phyloP scores from a whole-genome alignment of 768 basidiomycete species.

The Serpula lacrymans region DNA sequence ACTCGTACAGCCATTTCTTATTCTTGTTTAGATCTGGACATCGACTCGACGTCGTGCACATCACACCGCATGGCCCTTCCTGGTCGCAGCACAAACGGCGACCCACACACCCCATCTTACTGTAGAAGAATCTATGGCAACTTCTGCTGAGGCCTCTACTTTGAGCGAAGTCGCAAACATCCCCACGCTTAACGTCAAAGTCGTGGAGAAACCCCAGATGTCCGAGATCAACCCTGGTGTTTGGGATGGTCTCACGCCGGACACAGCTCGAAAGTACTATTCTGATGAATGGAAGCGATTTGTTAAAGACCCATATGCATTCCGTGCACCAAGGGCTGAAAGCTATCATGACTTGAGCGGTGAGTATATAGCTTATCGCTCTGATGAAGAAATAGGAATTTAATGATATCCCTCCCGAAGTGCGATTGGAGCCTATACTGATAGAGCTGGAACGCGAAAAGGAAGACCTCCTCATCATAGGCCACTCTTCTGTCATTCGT shows the following conservation, averaged over 20 bases:
- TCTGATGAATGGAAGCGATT: conserved; percentile 94
- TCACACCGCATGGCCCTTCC: conserved; percentile 96
- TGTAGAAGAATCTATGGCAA: conserved; percentile 3
- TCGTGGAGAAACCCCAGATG: conserved; percentile 96
- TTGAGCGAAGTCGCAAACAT: conserved; percentile 5
- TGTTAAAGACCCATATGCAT: conserved; percentile 88
- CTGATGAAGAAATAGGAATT: conserved; percentile 1
- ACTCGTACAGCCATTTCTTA: not conserved
- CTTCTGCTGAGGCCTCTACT: conserved; percentile 4
- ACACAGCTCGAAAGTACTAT: conserved; percentile 85
- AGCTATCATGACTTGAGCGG: conserved; percentile 95
- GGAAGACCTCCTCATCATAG: conserved; percentile 94
- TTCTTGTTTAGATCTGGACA: conserved; percentile 80
- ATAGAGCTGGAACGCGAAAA: conserved; percentile 93
- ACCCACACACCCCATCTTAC: conserved; percentile 9
- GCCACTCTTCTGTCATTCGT: conserved; percentile 95
- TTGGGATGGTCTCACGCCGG: conserved; percentile 93
- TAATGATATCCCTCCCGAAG: conserved; percentile 35
- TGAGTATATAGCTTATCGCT: conserved; percentile 26
- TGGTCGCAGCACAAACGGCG: conserved; percentile 32
- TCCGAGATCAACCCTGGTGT: conserved; percentile 96
- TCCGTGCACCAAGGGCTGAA: conserved; percentile 89
- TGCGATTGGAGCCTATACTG: conserved; percentile 88
- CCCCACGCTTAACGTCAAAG: conserved; percentile 57
- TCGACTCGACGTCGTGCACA: conserved; percentile 90